Conservation (phyloP, 2,329 filamentous ascomycete genomes). For the Tolypocladium endophyticum region DNA sequence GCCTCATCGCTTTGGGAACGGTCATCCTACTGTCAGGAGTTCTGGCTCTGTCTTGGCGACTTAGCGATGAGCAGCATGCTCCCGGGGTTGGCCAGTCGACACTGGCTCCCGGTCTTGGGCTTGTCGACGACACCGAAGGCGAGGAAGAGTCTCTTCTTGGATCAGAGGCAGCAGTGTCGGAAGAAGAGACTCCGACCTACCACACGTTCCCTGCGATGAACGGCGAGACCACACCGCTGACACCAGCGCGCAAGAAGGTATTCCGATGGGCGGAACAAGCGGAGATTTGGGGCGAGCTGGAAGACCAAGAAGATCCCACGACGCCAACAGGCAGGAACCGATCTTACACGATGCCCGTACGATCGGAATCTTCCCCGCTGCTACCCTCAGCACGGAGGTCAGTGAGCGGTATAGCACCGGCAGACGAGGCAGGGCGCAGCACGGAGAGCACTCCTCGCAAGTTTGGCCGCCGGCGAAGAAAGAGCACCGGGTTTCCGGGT, state of each 20-base stretch:
- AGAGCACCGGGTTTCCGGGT: constrained; percentile 52
- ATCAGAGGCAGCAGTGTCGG: constrained; percentile 31
- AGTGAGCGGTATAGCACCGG: constrained; percentile 15
- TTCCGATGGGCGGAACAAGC: constrained; percentile 55
- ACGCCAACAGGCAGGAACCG: constrained; percentile 30
- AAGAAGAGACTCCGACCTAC: constrained; percentile 28
- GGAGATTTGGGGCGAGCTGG: constrained; percentile 82
- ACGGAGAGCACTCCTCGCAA: constrained; percentile 18
- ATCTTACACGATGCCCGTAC: constrained; percentile 37
- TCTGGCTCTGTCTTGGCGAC: constrained; percentile 83
- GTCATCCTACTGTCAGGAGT: constrained; percentile 79
- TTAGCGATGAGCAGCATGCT: constrained; percentile 64
- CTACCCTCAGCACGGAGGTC: constrained; percentile 22
- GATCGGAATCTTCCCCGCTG: constrained; percentile 29
- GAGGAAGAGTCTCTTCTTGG: constrained; percentile 48
- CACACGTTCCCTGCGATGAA: constrained; percentile 37
- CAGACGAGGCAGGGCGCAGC: constrained; percentile 17
- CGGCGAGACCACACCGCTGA: constrained; percentile 26
- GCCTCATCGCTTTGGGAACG: constrained; percentile 78
- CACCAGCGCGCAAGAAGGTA: constrained; percentile 35
- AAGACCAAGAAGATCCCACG: constrained; percentile 52
- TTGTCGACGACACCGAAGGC: constrained; percentile 59
- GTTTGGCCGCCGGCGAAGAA: constrained; percentile 35
- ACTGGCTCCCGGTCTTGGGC: constrained; percentile 71
- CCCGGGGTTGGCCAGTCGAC: constrained; percentile 54